Base-by-base conservation (phyloP, 2,329 filamentous ascomycete genomes). In the Aspergillus flavus region DNA sequence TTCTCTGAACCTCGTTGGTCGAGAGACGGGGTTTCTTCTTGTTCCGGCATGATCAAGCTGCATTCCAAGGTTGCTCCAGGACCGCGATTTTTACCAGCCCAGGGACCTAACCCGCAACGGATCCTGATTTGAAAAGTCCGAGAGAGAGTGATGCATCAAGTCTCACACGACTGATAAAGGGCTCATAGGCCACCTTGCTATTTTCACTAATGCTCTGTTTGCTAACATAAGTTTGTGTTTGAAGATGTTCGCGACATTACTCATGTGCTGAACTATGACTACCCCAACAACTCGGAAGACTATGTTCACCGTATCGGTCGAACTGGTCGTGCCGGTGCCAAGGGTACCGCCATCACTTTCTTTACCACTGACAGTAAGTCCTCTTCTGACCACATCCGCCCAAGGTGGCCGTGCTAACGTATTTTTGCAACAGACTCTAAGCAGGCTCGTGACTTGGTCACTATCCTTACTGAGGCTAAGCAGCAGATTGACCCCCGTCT, bases 161-260 rank as follows among this genome's bases (percentile, higher is more conserved):
- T 82, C 82, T 83, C 85, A 83, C 83, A 85, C 82, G 84, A 83
- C 83, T 84, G 82, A 81, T 77, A 82, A 83, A 81, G 79, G 85
- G 85, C 77, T 78, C 75, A 71, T 72, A 72, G 75, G 75, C 76
- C 79, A 78, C 78, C 72, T 78, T 78, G 73, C 71, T 78, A 67
- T 71, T 69, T 71, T 71, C 60, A 77, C 72, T 76, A 75, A 76
- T 85, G 84, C 83, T 82, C 84, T 86, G 75, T 76, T 79, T 88
- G 88, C 93, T 96, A 96, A 96, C 91, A 86, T 87, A 66, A 68
- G 66, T 86, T 79, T 84, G 80, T 84, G 80, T 84, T 76, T 83
- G 78, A 97, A 98, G 95, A 99, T 91, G 95, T 99, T 86, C 94
- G 94, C 85, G 96, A 99, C 87, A 99, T 99, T 85, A 98, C 95